These are phyloP conservation scores for Ogataea populi-albae DNA, from an alignment of 805 yeast genomes.

Conservation along the genomic window DNA sequence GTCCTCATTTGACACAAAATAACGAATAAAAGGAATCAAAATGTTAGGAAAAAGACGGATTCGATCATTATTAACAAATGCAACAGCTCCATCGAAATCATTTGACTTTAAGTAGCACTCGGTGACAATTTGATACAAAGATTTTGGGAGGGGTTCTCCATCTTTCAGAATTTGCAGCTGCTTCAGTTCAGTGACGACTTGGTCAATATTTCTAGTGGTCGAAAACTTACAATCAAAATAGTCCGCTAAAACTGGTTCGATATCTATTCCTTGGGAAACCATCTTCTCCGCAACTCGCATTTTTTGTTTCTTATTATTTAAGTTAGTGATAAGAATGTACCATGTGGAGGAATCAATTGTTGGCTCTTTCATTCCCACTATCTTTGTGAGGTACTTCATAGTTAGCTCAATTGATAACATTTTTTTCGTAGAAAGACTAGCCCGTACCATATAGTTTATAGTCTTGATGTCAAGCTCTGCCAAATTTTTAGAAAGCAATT, in stretches of 20 bases:
- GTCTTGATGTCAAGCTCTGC: constrained; percentile 4
- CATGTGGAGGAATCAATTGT: constrained; percentile 2
- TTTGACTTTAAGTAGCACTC: constrained; percentile 1
- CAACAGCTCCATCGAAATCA: constrained; percentile 1
- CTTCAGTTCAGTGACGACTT: neutral
- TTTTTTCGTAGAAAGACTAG: constrained; percentile 5
- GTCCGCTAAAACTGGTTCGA: constrained; percentile 3
- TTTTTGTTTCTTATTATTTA: constrained; percentile 1
- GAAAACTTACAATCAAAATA: constrained; percentile 1
- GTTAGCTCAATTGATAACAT: constrained; percentile 1
- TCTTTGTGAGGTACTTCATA: constrained; percentile 2
- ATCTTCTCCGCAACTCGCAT: constrained; percentile 3
- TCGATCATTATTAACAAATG: neutral
- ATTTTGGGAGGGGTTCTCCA: neutral
- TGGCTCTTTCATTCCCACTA: constrained; percentile 1
- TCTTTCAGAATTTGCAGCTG: neutral
- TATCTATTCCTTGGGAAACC: constrained; percentile 2
- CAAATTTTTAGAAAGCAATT: neutral
- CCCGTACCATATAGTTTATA: constrained; percentile 2
- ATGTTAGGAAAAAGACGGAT: neutral
- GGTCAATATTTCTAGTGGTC: neutral
- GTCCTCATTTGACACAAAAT: constrained; percentile 1
- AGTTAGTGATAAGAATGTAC: constrained; percentile 3
- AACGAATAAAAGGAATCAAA: constrained; percentile 1
- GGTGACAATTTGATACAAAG: neutral